These are phyloP conservation scores for Cutaneotrichosporon curvatum DNA, from an alignment of 1,284 basidiomycete species.

Conservation along the genomic window DNA sequence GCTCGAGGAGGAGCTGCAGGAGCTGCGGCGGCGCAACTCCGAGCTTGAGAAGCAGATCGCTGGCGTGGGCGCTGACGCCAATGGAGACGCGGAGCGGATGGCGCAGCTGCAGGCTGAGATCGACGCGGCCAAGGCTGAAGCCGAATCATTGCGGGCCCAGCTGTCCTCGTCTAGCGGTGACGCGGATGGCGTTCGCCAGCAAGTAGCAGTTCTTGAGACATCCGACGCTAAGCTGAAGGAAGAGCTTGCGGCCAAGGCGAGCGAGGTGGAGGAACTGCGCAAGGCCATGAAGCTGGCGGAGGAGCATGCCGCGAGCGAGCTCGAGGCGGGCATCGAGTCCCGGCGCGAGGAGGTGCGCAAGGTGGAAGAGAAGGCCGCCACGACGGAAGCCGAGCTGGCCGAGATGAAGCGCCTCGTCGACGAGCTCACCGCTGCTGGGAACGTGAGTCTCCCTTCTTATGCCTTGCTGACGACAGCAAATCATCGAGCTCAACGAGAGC, in stretches of 20 bases:
- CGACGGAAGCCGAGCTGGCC: constrained; percentile 28
- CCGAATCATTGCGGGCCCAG: constrained; percentile 27
- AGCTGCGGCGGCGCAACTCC: constrained; percentile 31
- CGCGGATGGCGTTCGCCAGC: constrained; percentile 29
- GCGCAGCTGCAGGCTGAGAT: constrained; percentile 28
- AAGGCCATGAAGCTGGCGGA: constrained; percentile 37
- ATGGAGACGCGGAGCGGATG: constrained; percentile 1
- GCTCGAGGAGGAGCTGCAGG: constrained; percentile 41
- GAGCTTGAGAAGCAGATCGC: constrained; percentile 27
- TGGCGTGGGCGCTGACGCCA: not conserved
- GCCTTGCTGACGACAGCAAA: constrained; percentile 56
- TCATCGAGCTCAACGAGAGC: constrained; percentile 80
- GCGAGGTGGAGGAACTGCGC: constrained; percentile 32
- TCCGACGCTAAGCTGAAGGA: constrained; percentile 24
- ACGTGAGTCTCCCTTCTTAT: constrained; percentile 22
- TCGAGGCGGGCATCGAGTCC: constrained; percentile 45
- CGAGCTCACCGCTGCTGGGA: constrained; percentile 39
- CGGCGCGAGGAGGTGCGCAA: constrained; percentile 41
- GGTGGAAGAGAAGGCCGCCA: constrained; percentile 35
- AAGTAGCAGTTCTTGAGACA: constrained; percentile 32
- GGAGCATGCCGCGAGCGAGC: constrained; percentile 36
- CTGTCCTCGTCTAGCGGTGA: constrained; percentile 35
- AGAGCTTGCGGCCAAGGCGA: constrained; percentile 28
- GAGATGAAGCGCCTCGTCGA: constrained; percentile 40
- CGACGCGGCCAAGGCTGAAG: constrained; percentile 23